Conservation (phyloP, 1,284 basidiomycete genomes). For the Apiotrichum veenhuisii region DNA sequence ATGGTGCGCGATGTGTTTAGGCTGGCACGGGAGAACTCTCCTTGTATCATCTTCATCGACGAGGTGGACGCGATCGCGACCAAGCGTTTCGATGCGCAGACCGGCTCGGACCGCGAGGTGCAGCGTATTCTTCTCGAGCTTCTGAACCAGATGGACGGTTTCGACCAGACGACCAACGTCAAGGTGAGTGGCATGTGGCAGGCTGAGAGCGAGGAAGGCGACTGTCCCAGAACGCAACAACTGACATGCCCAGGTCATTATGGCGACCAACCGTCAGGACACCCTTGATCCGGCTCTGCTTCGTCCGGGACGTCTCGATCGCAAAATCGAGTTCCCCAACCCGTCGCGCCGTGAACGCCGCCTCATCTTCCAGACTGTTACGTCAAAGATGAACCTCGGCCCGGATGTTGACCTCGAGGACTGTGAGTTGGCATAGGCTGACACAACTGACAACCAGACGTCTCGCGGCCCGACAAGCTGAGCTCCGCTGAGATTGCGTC, state of each 20-base stretch:
- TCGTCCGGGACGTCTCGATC: constrained; percentile 93
- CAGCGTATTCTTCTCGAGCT: constrained; percentile 98
- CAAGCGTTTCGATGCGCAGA: constrained; percentile 99
- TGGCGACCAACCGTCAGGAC: constrained; percentile 96
- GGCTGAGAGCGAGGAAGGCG: neutral
- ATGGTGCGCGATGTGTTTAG: constrained; percentile 99
- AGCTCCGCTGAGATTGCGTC: constrained; percentile 94
- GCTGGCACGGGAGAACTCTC: constrained; percentile 92
- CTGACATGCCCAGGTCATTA: constrained; percentile 71
- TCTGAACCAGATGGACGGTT: constrained; percentile 99
- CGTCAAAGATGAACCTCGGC: constrained; percentile 94
- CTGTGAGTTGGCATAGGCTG: constrained; percentile 58
- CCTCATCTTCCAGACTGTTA: constrained; percentile 97
- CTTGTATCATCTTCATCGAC: constrained; percentile 99
- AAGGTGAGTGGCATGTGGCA: constrained; percentile 60
- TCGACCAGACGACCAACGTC: constrained; percentile 98
- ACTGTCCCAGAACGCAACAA: neutral
- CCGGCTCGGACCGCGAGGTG: constrained; percentile 97
- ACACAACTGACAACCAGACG: constrained; percentile 58
- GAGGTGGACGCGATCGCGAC: constrained; percentile 99
- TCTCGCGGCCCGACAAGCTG: constrained; percentile 91
- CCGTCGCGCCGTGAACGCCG: constrained; percentile 94
- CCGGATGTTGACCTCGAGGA: constrained; percentile 99
- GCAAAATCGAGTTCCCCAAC: constrained; percentile 98
- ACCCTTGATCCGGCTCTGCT: constrained; percentile 94